phyloP scores from a whole-genome alignment of 345 rosid genomes.

The Populus tremula region DNA sequence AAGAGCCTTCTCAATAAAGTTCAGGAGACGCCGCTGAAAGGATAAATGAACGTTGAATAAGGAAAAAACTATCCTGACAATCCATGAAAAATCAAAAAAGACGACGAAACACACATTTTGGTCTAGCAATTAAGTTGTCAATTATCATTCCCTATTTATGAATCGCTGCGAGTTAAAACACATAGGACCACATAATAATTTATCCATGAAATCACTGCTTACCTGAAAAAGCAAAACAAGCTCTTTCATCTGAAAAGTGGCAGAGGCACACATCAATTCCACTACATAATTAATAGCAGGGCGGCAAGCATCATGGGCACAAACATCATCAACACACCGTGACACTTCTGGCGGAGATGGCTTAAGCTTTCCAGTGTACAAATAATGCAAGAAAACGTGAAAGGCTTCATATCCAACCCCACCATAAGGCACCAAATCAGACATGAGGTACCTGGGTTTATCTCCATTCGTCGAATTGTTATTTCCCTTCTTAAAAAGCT shows the following conservation, averaged over 20 bases:
- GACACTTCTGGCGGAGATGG: constrained; percentile 38
- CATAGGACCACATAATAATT: background rate
- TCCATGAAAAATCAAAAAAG: background rate
- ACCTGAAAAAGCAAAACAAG: constrained; percentile 47
- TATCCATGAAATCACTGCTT: background rate
- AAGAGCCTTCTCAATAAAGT: constrained; percentile 34
- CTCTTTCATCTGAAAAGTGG: constrained; percentile 42
- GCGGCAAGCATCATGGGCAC: constrained; percentile 42
- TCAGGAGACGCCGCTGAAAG: constrained; percentile 43
- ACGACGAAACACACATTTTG: background rate
- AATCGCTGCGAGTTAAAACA: background rate
- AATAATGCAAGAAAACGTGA: constrained; percentile 31
- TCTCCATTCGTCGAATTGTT: constrained; percentile 18
- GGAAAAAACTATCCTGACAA: background rate
- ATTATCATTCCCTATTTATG: background rate
- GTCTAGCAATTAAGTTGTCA: background rate
- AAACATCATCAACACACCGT: constrained; percentile 38
- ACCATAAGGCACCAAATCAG: constrained; percentile 27
- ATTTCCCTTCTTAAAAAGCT: constrained; percentile 7
- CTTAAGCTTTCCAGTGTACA: constrained; percentile 43
- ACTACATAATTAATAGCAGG: constrained; percentile 42
- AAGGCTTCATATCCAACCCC: constrained; percentile 47
- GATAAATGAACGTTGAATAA: background rate
- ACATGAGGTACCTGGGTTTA: constrained; percentile 32
- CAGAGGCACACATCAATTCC: constrained; percentile 46